Percentiles rank a stretch among this genome's conserved stretches.
Evolutionary conservation across 495 filamentous ascomycete genomes (phyloP).

Genomic region (Letharia lupina): DNA sequence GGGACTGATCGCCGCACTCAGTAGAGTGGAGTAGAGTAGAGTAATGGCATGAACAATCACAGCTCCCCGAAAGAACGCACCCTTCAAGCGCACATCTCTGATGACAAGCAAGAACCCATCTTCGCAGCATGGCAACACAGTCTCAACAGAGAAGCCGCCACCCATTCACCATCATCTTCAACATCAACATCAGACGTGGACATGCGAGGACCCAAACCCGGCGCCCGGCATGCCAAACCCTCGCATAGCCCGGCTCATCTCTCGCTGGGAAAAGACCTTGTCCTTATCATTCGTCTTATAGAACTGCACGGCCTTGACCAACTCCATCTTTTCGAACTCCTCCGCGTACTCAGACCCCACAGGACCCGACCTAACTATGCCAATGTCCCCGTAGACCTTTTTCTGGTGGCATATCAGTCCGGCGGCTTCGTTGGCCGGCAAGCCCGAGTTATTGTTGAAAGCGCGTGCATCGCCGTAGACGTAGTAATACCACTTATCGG

Average conservation of each 20-base stretch:
- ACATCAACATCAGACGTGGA: neutral
- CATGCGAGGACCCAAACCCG: neutral
- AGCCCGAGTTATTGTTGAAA: neutral
- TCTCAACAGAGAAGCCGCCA: neutral
- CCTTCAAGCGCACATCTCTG: neutral
- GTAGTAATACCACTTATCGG: neutral
- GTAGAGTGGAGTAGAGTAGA: too few species aligned
- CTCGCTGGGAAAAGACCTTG: neutral
- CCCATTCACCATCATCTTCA: too few species aligned
- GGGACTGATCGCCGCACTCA: neutral
- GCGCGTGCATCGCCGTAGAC: neutral
- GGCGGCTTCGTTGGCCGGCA: neutral
- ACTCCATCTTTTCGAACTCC: neutral
- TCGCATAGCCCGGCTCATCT: neutral
- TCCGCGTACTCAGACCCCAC: neutral
- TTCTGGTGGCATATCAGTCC: neutral
- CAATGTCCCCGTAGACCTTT: neutral
- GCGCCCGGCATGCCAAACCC: neutral
- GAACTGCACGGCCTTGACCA: neutral
- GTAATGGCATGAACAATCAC: neutral
- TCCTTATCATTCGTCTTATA: neutral
- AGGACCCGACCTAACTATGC: neutral
- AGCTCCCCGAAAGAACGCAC: neutral
- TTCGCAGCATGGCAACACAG: neutral
- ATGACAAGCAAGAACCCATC: neutral